phyloP scores from a whole-genome alignment of 2,329 filamentous ascomycete genomes.

The Leptographium galeiforme region DNA sequence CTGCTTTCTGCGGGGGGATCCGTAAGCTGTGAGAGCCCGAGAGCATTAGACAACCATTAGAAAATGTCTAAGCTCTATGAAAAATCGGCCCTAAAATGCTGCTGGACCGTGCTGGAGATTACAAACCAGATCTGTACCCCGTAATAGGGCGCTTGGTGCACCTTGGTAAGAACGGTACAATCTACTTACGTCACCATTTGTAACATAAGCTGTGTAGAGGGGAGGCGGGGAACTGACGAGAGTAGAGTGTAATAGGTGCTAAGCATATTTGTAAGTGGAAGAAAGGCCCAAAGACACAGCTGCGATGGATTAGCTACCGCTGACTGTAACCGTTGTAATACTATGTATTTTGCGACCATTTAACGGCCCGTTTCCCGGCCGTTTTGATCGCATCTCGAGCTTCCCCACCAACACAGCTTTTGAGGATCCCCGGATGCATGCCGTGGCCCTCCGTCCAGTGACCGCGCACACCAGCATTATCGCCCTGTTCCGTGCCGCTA shows the following conservation, averaged over 20 bases:
- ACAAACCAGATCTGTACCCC: too few species aligned
- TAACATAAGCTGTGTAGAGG: constrained; percentile 4
- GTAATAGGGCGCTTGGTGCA: too few species aligned
- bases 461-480: constrained; percentile 2
- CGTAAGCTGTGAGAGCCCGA: not conserved
- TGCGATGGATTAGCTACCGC: too few species aligned
- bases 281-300: too few species aligned
- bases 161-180: not conserved
- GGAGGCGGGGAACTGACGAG: not conserved
- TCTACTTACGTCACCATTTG: constrained; percentile 11
- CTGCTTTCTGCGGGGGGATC: not conserved
- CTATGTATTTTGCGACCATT: not conserved
- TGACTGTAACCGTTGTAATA: not conserved
- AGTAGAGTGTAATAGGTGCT: not conserved
- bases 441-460: constrained; percentile 4
- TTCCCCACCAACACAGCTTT: not conserved
- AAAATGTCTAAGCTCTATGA: too few species aligned
- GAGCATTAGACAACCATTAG: not conserved
- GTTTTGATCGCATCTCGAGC: not conserved
- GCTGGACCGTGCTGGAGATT: too few species aligned
- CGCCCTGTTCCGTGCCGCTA: not conserved
- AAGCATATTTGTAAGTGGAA: not conserved
- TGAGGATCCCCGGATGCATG: constrained; percentile 3
- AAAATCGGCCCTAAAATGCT: too few species aligned
- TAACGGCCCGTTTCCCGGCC: not conserved